These are phyloP conservation scores for Chrysoporthe deuterocubensis DNA, from an alignment of 2,329 filamentous ascomycete species.

Conservation along the genomic window DNA sequence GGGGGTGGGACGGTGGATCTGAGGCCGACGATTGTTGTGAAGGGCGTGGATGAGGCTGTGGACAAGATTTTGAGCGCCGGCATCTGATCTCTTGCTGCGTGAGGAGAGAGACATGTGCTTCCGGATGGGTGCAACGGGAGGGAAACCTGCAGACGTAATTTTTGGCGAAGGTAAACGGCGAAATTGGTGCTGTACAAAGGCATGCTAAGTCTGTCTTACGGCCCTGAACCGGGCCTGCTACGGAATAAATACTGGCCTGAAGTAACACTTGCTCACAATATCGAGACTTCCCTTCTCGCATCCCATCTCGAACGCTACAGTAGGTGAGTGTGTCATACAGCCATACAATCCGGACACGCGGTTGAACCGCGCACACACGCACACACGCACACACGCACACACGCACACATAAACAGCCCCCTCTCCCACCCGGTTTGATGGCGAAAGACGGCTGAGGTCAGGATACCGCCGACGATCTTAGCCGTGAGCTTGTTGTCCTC, in stretches of 20 bases:
- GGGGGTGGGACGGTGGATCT: conserved; percentile 34
- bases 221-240: not conserved
- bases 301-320: too few relatives aligned
- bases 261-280: too few relatives aligned
- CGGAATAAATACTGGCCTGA: not conserved
- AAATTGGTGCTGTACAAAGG: not conserved
- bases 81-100: not conserved
- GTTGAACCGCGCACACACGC: too few relatives aligned
- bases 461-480: not conserved
- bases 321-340: too few relatives aligned
- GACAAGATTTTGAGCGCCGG: conserved; percentile 37
- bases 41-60: conserved; percentile 62
- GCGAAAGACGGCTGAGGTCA: not conserved
- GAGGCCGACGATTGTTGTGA: conserved; percentile 58
- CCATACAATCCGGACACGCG: too few relatives aligned
- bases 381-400: too few relatives aligned
- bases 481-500: not conserved
- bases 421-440: not conserved
- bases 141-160: not conserved
- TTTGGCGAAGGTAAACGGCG: not conserved
- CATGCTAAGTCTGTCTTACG: not conserved
- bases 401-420: not conserved
- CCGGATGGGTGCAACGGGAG: not conserved
- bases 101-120: too few relatives aligned
- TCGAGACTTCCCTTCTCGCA: too few relatives aligned